These are phyloP conservation scores for Pterulicium gracile DNA, from an alignment of 1,284 basidiomycete species.

Conservation along the genomic window DNA sequence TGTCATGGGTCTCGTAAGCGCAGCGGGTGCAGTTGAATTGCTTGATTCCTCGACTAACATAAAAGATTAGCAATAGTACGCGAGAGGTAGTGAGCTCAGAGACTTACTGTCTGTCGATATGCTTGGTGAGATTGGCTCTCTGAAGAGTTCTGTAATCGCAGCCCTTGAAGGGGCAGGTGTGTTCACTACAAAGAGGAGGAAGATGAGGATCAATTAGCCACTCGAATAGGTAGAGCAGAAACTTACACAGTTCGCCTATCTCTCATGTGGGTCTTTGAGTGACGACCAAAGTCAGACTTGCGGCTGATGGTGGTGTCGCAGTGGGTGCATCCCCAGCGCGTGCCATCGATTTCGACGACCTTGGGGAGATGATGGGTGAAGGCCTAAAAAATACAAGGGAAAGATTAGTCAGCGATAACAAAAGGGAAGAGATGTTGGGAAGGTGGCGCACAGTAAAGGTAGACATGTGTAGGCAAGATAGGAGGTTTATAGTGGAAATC, in stretches of 20 bases:
- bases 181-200: constrained; percentile 15
- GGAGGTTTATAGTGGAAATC: background rate
- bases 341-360: background rate
- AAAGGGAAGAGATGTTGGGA: no score
- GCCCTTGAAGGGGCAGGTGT: constrained; percentile 13
- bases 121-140: constrained; percentile 18
- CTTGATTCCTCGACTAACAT: no score
- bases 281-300: background rate
- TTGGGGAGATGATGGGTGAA: no score
- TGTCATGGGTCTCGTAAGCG: no score
- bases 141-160: constrained; percentile 19
- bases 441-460: background rate
- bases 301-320: background rate
- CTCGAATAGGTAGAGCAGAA: background rate
- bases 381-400: background rate
- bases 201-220: background rate
- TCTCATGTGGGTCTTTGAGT: background rate
- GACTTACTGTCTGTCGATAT: constrained; percentile 18
- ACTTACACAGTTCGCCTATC: background rate
- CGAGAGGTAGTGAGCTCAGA: no score
- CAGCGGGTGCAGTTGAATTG: no score
- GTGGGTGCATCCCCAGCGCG: background rate
- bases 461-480: background rate
- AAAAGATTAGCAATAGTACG: no score
- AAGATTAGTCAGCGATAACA: background rate